Base-by-base conservation (phyloP, 805 yeast genomes). In the Osmozyma mogii region DNA sequence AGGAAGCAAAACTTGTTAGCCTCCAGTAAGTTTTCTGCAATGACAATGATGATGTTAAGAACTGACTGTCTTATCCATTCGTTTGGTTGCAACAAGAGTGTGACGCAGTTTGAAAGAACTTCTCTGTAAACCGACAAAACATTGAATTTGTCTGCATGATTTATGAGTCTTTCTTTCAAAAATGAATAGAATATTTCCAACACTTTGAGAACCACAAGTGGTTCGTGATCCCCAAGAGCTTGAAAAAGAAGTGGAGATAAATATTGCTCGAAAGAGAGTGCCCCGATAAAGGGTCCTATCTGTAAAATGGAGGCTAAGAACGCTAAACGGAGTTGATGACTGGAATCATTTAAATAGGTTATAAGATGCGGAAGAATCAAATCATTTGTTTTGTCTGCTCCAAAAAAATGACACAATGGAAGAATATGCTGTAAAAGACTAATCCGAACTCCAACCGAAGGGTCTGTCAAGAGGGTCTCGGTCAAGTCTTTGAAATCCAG, bases 311-410 rank as follows among this genome's bases (percentile, higher is more conserved):
- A 68, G 24, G 75, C 69, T 21, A 89, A 76, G 43, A 92, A 78
- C 4, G 78, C 75, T 17, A 82, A 58, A 35, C 94, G 64, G 14
- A 92, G 59, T 13, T 74, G 68, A 0, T 79, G 59, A 45, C 77
- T 75, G 32, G 75, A 68, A 47, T 88, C 96, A 52, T 92, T 92
- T 38, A 92, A 57, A 47, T 87, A 92, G 0, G 97, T 88, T 25
- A 92, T 88, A 32, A 88, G 60, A 58, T 92, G 97, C 25, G 95
- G 87, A 27, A 92, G 56, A 14, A 92, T 76, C 23, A 92, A 64
- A 49, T 92, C 97, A 47, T 84, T 88, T 0, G 96, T 81, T 41
- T 77, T 83, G 31, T 84, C 94, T 32, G 79, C 75, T 0, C 96
- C 96, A 48, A 92, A 78, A 35, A 81, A 82, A 7, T 77, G 65